Base-by-base conservation (phyloP, 306 rosid genomes). In the Lupinus albus region DNA sequence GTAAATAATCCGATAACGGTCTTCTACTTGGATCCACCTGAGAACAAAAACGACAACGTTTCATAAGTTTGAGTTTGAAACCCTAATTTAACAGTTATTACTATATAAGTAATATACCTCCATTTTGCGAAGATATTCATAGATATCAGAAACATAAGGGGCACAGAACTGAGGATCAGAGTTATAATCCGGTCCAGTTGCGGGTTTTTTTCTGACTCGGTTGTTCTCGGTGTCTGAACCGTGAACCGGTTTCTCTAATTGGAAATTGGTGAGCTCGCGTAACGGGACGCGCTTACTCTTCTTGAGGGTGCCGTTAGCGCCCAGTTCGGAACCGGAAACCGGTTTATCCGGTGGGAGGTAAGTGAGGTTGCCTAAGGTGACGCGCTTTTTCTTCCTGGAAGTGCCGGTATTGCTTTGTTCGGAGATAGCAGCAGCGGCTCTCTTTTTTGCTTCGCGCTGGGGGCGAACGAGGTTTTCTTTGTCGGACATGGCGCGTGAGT, bases 251-350 rank as follows among this genome's bases (percentile, higher is more conserved):
- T 67, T 70, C 45, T 2, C 69, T 1, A 76, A 17, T 5, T 35
- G 71, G 58, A 47, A 67, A 66, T 70, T 78, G 8, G 80, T 67
- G 12, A 93, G 71, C 49, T 93, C 97, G 4, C 94, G 87, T 14
- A 93, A 73, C 16, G 78, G 94, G 12, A 80, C 86, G n/a, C 98
- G 88, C 81, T 74, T 88, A 76, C 64, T 81, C 79, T 86, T 93
- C 4, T 39, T 39, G 45, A 12, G 12, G 3, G 28, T 35, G 0
- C 75, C 18, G 32, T 64, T 5, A 0, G 55, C 82, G 0, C 61
- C 84, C 0, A 57, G 76, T 17, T 82, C 87, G 17, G 44, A 25
- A 25, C 30, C 30, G 30, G 30, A 3, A 25, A 25, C 30, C 30
- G 30, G 4, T 25, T 25, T 25, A 25, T 25, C 30, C 30, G 4